phyloP scores from a whole-genome alignment of 345 rosid genomes.

The Limnanthes douglasii region DNA sequence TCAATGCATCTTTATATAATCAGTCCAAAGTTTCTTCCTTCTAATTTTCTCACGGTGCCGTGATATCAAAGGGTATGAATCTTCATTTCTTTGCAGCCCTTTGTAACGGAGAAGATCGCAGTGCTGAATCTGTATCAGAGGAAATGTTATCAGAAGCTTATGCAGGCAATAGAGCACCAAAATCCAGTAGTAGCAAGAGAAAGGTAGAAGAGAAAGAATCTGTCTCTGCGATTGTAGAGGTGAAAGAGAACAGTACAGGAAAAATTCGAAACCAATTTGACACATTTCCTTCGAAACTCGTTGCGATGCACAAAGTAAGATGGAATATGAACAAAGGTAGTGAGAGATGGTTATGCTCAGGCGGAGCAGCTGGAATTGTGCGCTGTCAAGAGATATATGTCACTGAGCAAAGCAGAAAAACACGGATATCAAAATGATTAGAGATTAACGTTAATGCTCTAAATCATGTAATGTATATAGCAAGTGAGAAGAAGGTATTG shows the following conservation, averaged over 20 bases:
- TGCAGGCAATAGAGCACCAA: conserved; percentile 12
- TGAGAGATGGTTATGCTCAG: conserved; percentile 76
- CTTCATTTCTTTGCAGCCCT: conserved; percentile 24
- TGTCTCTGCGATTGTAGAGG: background rate
- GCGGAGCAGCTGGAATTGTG: conserved; percentile 81
- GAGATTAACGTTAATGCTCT: too few species aligned
- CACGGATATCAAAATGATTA: too few species aligned
- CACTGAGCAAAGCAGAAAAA: too few species aligned
- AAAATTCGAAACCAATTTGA: conserved; percentile 8
- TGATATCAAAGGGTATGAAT: background rate
- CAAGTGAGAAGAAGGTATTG: too few species aligned
- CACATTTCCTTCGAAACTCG: conserved; percentile 37
- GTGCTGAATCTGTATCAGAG: conserved; percentile 23
- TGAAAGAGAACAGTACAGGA: conserved; percentile 9
- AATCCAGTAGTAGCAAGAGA: conserved; percentile 9
- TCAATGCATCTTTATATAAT: too few species aligned
- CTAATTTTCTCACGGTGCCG: background rate
- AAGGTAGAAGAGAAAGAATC: conserved; percentile 12
- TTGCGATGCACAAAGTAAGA: conserved; percentile 58
- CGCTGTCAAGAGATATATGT: conserved; percentile 78
- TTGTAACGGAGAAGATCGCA: conserved; percentile 25
- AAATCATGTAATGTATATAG: too few species aligned
- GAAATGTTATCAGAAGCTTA: conserved; percentile 16
- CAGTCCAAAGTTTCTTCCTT: too few species aligned
- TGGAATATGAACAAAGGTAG: conserved; percentile 88